Evolutionary conservation across 805 yeast genomes (phyloP).

Genomic region (Tetrapisispora pingtungensis): DNA sequence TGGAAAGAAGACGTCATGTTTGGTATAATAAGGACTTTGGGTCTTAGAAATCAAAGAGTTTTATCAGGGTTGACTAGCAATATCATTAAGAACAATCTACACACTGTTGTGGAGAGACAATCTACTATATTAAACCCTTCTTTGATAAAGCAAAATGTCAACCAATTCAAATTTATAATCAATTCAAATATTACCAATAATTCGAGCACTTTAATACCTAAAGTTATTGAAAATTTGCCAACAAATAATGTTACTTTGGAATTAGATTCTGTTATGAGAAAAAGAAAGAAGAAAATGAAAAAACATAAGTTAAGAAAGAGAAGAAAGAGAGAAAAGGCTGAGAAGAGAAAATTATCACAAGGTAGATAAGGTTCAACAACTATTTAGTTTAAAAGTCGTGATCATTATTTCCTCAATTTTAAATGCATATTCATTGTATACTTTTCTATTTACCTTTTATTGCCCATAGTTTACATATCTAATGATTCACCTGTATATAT

Average conservation of each 20-base stretch:
- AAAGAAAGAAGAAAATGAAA: constrained; percentile 92
- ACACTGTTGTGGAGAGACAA: not conserved
- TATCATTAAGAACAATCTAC: not conserved
- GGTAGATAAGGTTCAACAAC: constrained; percentile 16
- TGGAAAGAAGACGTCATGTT: not conserved
- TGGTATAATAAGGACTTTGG: not conserved
- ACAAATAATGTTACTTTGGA: constrained; percentile 19
- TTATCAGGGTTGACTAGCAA: not conserved
- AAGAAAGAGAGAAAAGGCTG: constrained; percentile 84
- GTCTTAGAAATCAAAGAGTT: not conserved
- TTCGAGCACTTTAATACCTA: not conserved
- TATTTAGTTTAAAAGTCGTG: too few species aligned
- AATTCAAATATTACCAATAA: not conserved
- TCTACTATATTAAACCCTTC: too few species aligned
- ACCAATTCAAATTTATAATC: too few species aligned
- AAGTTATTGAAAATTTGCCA: not conserved
- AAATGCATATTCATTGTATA: too few species aligned
- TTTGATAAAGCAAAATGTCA: too few species aligned
- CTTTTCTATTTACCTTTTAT: not conserved
- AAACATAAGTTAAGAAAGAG: constrained; percentile 95
- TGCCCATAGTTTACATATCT: not conserved
- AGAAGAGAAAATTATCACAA: constrained; percentile 56
- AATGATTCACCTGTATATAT: constrained; percentile 1
- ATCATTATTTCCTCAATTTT: too few species aligned
- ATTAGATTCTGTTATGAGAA: constrained; percentile 65